A percentile compares a stretch with the other conserved stretches of the same genome.
Evolutionary conservation across 179 eudicot genomes (phyloP).

Genomic region (Carnegiea gigantea): DNA sequence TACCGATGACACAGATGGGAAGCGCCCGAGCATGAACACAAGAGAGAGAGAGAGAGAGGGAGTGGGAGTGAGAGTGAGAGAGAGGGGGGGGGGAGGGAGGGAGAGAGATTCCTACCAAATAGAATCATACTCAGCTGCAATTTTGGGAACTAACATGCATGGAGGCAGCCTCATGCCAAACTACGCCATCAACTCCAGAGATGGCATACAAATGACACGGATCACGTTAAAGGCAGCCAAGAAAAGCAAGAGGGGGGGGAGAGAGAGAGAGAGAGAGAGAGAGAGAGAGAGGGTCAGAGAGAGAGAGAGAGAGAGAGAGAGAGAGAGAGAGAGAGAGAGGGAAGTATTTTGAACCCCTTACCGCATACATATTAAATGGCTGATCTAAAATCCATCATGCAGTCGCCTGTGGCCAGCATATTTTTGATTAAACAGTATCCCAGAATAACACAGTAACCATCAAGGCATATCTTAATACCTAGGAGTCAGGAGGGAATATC

Average conservation of each 20-base stretch:
- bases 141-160: conserved; percentile 13
- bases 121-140: background rate
- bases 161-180: background rate
- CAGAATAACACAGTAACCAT: conserved; percentile 10
- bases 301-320: conserved; percentile 1
- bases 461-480: conserved; percentile 3
- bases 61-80: conserved; percentile 9
- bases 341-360: conserved; percentile 20
- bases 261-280: background rate
- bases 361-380: conserved; percentile 21
- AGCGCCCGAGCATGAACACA: background rate
- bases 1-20: background rate
- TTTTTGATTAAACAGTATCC: conserved; percentile 12
- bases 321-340: background rate
- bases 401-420: conserved; percentile 24
- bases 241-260: background rate
- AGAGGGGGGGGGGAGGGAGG: conserved; percentile 6
- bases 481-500: conserved; percentile 13
- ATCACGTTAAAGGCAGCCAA: conserved; percentile 6
- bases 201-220: conserved; percentile 4
- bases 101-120: conserved; percentile 12
- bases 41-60: conserved; percentile 6
- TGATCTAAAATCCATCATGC: conserved; percentile 20
- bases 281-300: background rate
- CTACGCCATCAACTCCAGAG: conserved; percentile 4